phyloP scores from a whole-genome alignment of 2,329 filamentous ascomycete genomes.

The Fusarium algeriense region DNA sequence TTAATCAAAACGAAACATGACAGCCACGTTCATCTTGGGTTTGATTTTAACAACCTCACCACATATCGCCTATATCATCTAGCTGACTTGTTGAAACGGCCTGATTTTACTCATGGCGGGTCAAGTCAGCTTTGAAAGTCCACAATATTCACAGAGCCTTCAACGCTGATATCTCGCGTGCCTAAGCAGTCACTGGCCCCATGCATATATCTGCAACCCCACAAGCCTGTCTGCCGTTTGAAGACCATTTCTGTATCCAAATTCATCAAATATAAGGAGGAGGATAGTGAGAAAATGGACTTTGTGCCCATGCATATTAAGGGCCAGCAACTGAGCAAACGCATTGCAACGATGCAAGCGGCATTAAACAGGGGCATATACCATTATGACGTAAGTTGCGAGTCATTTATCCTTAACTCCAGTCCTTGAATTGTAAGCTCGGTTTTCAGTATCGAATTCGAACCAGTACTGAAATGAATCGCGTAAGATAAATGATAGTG shows the following conservation, averaged over 20 bases:
- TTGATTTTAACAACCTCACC: conserved; percentile 28
- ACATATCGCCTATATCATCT: neutral
- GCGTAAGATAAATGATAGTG: neutral
- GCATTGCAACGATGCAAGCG: neutral
- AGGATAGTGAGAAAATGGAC: neutral
- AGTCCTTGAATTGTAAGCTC: neutral
- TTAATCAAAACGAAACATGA: conserved; percentile 30
- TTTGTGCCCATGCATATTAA: neutral
- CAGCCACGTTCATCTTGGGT: conserved; percentile 1
- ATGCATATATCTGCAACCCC: conserved; percentile 42
- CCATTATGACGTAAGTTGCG: conserved; percentile 15
- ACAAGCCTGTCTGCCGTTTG: conserved; percentile 57
- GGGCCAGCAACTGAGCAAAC: neutral
- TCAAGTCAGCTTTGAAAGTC: conserved; percentile 2
- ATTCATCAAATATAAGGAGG: conserved; percentile 49
- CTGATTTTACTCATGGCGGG: neutral
- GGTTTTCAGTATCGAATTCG: neutral
- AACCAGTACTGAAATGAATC: neutral
- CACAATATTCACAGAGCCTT: conserved; percentile 56
- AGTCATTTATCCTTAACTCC: neutral
- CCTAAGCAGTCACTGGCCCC: conserved; percentile 50
- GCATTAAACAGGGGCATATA: conserved; percentile 4
- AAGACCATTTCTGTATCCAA: conserved; percentile 50
- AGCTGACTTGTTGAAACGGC: neutral
- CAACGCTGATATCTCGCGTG: conserved; percentile 58